phyloP scores from a whole-genome alignment of 371 early-diverging fungal species.

The Lichtheimia ornata region DNA sequence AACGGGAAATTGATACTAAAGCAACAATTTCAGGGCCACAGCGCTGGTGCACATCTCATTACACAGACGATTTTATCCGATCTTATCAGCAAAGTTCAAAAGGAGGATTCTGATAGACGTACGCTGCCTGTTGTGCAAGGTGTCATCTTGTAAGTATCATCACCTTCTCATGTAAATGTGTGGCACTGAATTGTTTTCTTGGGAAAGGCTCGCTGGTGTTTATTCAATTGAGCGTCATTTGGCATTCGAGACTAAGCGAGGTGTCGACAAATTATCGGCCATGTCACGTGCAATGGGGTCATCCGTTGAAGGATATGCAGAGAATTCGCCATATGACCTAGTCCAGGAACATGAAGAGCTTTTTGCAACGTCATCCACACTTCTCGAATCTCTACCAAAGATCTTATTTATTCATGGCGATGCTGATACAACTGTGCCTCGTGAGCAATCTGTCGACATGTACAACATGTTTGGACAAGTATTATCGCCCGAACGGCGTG shows the following conservation, averaged over 20 bases:
- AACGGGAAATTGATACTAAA: background rate
- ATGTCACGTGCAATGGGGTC: conserved; percentile 74
- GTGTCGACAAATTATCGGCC: conserved; percentile 73
- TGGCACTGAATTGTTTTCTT: background rate
- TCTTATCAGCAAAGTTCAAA: conserved; percentile 32
- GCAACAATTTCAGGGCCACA: conserved; percentile 45
- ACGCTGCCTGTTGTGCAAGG: conserved; percentile 52
- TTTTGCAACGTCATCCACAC: conserved; percentile 30
- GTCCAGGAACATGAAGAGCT: conserved; percentile 26
- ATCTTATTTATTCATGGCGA: conserved; percentile 52
- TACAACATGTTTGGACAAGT: conserved; percentile 41
- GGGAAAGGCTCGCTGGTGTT: conserved; percentile 54
- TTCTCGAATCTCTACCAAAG: conserved; percentile 36
- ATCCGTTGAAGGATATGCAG: conserved; percentile 22
- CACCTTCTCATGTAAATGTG: background rate
- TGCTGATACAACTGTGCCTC: conserved; percentile 40
- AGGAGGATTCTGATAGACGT: conserved; percentile 4
- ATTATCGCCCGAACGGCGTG: conserved; percentile 32
- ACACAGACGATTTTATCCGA: conserved; percentile 42
- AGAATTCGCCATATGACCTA: conserved; percentile 42
- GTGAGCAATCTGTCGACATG: conserved; percentile 43
- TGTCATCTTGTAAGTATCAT: conserved; percentile 46
- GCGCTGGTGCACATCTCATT: conserved; percentile 55
- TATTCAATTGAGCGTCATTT: conserved; percentile 69
- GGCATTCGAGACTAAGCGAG: conserved; percentile 61